Percentiles rank a stretch among this genome's conserved stretches.
Evolutionary conservation across 495 filamentous ascomycete species (phyloP).

Genomic region (Staphylotrichum tortipilum): DNA sequence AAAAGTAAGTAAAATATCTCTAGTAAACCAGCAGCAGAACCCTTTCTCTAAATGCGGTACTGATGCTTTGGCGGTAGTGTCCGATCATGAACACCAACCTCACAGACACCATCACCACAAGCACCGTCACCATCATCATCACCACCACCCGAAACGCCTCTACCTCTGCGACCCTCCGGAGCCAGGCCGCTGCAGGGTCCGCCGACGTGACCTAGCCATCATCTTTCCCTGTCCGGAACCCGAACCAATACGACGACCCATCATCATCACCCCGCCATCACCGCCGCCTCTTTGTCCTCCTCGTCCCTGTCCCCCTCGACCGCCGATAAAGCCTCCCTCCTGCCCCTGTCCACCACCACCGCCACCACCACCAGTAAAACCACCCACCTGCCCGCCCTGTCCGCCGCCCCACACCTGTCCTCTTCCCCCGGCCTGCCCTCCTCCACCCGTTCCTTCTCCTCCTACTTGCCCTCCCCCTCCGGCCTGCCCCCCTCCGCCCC

Average conservation of each 20-base stretch:
- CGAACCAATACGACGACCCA: conserved; percentile 24
- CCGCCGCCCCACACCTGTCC: too few species aligned
- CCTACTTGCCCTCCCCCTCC: too few species aligned
- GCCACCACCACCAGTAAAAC: conserved; percentile 19
- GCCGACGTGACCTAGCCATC: conserved; percentile 35
- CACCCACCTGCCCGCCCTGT: conserved; percentile 14
- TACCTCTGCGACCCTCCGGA: conserved; percentile 35
- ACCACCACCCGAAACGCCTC: conserved; percentile 34
- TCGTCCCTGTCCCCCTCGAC: too few species aligned
- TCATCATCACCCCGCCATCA: conserved; percentile 21
- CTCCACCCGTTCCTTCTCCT: too few species aligned
- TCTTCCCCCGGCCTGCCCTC: too few species aligned
- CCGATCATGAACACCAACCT: too few species aligned
- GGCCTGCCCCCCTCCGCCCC: too few species aligned
- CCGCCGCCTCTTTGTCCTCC: conserved; percentile 24
- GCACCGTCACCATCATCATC: too few species aligned
- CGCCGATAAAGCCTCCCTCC: conserved; percentile 23
- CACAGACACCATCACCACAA: neutral
- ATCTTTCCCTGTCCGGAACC: conserved; percentile 35
- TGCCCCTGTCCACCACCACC: conserved; percentile 14
- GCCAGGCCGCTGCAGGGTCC: conserved; percentile 30
- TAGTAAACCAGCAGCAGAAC: too few species aligned
- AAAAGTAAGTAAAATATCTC: too few species aligned
- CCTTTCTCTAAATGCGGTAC: too few species aligned
- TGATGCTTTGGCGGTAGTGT: too few species aligned